Evolutionary conservation across 163 green algal species (phyloP).

Genomic region (Chlamydomonas reinhardtii): DNA sequence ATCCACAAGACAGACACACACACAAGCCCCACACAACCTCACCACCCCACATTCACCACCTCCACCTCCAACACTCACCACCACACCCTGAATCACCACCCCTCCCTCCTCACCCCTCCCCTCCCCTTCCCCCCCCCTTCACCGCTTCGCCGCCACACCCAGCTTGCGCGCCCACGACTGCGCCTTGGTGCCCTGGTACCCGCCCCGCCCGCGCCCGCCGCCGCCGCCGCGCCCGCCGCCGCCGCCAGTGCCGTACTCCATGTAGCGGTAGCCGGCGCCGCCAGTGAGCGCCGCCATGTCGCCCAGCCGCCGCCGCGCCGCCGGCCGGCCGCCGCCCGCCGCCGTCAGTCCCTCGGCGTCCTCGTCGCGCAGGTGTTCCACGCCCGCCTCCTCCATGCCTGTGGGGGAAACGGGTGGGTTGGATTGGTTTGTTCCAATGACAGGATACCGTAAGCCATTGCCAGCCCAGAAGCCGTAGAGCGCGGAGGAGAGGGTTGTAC

Average conservation of each 20-base stretch:
- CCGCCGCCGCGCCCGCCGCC: conserved; percentile 12
- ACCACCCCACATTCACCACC: too few relatives aligned
- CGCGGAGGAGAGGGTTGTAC: too few relatives aligned
- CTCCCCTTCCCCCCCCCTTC: too few relatives aligned
- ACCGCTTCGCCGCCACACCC: conserved; percentile 25
- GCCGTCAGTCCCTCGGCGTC: conserved; percentile 59
- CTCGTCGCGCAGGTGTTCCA: conserved; percentile 64
- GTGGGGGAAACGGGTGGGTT: too few relatives aligned
- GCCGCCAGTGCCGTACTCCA: conserved; percentile 64
- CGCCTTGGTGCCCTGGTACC: conserved; percentile 43
- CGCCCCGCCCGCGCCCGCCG: not conserved
- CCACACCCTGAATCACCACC: too few relatives aligned
- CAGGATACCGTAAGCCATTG: too few relatives aligned
- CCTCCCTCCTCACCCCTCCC: too few relatives aligned
- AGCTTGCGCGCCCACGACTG: conserved; percentile 46
- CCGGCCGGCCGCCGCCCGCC: conserved; percentile 14
- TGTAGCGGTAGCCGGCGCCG: conserved; percentile 66
- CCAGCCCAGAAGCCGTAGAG: too few relatives aligned
- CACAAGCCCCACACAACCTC: too few relatives aligned
- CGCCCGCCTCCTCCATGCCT: conserved; percentile 58
- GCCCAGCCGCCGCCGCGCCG: conserved; percentile 51
- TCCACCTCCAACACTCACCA: too few relatives aligned
- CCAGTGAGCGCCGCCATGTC: conserved; percentile 68
- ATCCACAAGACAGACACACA: too few relatives aligned
- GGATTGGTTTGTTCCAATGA: too few relatives aligned